phyloP scores from a whole-genome alignment of 2,329 filamentous ascomycete species.

The Davidsoniella virescens region DNA sequence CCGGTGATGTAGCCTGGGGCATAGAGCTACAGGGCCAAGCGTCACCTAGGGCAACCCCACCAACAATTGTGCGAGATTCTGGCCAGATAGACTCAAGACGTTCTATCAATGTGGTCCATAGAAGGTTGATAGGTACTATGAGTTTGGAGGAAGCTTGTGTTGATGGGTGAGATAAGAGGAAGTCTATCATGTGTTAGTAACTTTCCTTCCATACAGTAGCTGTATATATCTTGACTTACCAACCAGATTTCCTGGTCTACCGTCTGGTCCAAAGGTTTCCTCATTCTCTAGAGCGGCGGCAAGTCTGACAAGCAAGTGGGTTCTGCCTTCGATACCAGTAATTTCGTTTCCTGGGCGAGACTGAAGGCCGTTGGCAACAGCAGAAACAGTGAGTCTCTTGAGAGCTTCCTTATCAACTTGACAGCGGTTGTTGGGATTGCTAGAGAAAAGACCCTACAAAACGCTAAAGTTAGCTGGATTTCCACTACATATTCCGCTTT shows the following conservation, averaged over 20 bases:
- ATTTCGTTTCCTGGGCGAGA: conserved; percentile 67
- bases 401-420: conserved; percentile 81
- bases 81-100: conserved; percentile 84
- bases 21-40: conserved; percentile 83
- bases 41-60: conserved; percentile 76
- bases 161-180: conserved; percentile 78
- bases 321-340: conserved; percentile 70
- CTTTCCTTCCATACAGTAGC: background rate
- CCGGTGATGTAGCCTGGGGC: conserved; percentile 34
- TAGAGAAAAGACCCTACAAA: conserved; percentile 61
- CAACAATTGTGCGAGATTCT: conserved; percentile 65
- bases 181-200: conserved; percentile 41
- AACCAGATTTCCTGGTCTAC: conserved; percentile 84
- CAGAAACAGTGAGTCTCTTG: conserved; percentile 53
- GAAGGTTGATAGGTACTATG: conserved; percentile 68
- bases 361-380: conserved; percentile 69
- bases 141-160: conserved; percentile 80
- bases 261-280: conserved; percentile 70
- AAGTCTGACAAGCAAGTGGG: conserved; percentile 61
- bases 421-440: conserved; percentile 61
- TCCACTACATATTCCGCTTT: background rate
- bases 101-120: conserved; percentile 85
- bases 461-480: background rate
- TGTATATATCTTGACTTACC: conserved; percentile 34
- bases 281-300: conserved; percentile 61